Percentiles rank a stretch among this genome's conserved stretches.
phyloP scores from a whole-genome alignment of 1,139 yeast species.

The Protomyces arabidopsidicola region DNA sequence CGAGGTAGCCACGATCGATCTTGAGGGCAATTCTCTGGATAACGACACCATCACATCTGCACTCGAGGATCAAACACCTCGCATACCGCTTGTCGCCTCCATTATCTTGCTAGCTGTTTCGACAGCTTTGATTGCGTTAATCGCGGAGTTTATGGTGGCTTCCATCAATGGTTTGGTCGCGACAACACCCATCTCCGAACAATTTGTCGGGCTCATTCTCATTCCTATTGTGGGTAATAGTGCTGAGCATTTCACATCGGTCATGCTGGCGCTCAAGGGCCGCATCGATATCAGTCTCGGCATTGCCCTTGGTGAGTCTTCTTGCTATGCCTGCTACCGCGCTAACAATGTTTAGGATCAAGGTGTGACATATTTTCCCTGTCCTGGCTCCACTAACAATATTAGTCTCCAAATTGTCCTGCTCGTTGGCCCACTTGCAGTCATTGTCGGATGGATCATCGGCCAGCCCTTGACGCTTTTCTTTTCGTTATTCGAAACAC shows the following conservation, averaged over 20 bases:
- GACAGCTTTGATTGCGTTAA: conserved; percentile 77
- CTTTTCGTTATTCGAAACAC: conserved; percentile 90
- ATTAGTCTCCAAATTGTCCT: conserved; percentile 72
- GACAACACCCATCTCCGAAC: conserved; percentile 80
- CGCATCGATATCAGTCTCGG: conserved; percentile 97
- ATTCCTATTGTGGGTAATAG: conserved; percentile 98
- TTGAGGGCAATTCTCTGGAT: conserved; percentile 20
- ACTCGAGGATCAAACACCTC: conserved; percentile 35
- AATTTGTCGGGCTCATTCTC: conserved; percentile 87
- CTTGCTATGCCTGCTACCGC: background rate
- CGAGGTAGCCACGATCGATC: conserved; percentile 41
- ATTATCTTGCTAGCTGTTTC: conserved; percentile 48
- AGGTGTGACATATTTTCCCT: conserved; percentile 4
- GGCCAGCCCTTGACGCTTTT: conserved; percentile 89
- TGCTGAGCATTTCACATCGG: conserved; percentile 96
- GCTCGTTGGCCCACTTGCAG: conserved; percentile 88
- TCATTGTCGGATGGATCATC: conserved; percentile 82
- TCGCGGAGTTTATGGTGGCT: conserved; percentile 91
- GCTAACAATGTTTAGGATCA: conserved; percentile 60
- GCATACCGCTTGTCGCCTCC: conserved; percentile 9
- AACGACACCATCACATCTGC: conserved; percentile 35
- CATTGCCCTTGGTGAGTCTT: conserved; percentile 58
- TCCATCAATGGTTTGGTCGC: conserved; percentile 86
- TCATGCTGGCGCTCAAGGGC: conserved; percentile 88
- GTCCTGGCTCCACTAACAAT: conserved; percentile 5